phyloP scores from a whole-genome alignment of 805 yeast species.

The Yamadazyma scolyti region DNA sequence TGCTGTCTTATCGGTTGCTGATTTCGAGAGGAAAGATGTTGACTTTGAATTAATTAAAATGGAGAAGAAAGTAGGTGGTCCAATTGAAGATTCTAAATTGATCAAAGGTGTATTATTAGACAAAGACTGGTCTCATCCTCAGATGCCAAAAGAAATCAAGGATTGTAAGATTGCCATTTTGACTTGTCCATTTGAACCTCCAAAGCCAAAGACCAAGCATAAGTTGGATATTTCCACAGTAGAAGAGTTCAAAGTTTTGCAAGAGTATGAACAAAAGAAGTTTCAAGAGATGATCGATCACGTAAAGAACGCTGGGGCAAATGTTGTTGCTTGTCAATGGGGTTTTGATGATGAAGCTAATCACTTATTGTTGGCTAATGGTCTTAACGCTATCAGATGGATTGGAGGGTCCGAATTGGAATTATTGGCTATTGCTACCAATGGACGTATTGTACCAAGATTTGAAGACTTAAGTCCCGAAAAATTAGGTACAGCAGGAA shows the following conservation, averaged over 20 bases:
- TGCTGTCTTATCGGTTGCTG: conserved; percentile 89
- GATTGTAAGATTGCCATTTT: conserved; percentile 90
- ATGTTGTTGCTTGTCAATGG: conserved; percentile 98
- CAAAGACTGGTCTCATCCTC: conserved; percentile 97
- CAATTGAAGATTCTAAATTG: conserved; percentile 78
- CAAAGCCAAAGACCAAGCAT: conserved; percentile 98
- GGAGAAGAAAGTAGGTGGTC: conserved; percentile 94
- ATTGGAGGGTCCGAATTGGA: conserved; percentile 97
- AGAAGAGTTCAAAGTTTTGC: conserved; percentile 88
- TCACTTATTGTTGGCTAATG: conserved; percentile 81
- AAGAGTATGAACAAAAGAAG: conserved; percentile 86
- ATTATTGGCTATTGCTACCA: conserved; percentile 93
- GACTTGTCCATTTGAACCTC: conserved; percentile 99
- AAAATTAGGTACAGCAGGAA: conserved; percentile 86
- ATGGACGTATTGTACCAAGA: conserved; percentile 95
- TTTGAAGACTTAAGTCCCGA: conserved; percentile 83
- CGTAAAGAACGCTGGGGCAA: conserved; percentile 90
- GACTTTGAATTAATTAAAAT: conserved; percentile 95
- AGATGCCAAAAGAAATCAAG: conserved; percentile 80
- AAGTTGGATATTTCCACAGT: conserved; percentile 90
- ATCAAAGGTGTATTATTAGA: conserved; percentile 92
- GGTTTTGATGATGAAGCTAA: conserved; percentile 99
- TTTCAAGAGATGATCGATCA: conserved; percentile 85
- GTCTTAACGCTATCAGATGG: conserved; percentile 97
- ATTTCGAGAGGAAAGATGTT: conserved; percentile 87